Evolutionary conservation across 257 asterid species (phyloP), one percentile per base, ranked within the genome.

Genomic region (Penstemon eatonii): DNA sequence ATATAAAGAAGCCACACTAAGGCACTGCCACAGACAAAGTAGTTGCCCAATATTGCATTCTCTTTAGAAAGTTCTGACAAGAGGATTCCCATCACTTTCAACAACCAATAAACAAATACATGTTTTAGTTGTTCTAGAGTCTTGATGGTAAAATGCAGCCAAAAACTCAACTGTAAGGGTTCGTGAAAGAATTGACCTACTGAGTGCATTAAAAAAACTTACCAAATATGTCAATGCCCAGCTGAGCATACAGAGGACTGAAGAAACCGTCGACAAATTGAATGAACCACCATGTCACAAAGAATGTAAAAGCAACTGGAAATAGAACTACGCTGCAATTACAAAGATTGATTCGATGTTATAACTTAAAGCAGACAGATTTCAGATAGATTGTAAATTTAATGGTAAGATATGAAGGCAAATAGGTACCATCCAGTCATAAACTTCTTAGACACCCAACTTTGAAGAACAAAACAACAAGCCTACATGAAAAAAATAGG

Each of bases 211-310:
- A 64, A 53, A 58, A 15, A 41, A 43, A 68, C 85, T 76, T 69
- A 89, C 98, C 98, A 78, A 92, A 89, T 79, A 92, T 79, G 55
- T 89, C 88, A 71, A 92, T 76, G 56, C 95, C 98, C 66, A 92
- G 81, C 58, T 83, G 92, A 37, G 71, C 96, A 76, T 92, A 92
- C 47, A 92, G 77, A 51, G 98, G 98, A 85, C 96, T 87, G 83
- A 92, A 92, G 89, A 92, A 92, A 72, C 98, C 96, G 74, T 92
- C 98, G 74, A 92, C 91, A 79, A 92, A 92, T 77, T 92, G 96
- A 78, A 92, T 47, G 76, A 92, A 92, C 96, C 95, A 87, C 98
- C 96, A 92, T 5, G 98, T 92, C 60, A 92, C 82, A 57, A 86
- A 92, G 68, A 92, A 92, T 43, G 98, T 87, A 69, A 92, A 82